These are phyloP conservation scores for Trypanosomatidae sp. DNA, from an alignment of 208 protist species.

Conservation along the genomic window DNA sequence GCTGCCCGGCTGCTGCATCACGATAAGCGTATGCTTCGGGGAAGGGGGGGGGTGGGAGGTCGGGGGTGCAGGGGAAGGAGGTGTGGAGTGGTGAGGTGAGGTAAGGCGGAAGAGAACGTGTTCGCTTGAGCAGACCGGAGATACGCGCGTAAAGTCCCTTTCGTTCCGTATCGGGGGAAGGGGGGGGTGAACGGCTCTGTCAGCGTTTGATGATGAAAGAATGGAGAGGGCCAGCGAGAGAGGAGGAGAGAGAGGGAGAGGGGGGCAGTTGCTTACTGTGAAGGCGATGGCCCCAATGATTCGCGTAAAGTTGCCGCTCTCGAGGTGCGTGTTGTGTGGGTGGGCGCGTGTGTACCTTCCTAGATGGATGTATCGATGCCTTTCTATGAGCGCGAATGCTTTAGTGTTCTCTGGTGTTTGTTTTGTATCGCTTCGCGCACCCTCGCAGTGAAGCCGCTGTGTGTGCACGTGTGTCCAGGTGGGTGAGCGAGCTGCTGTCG, in stretches of 20 bases:
- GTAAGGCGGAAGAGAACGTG: not conserved
- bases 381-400: not conserved
- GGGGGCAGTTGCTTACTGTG: not conserved
- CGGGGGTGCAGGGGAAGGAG: not conserved
- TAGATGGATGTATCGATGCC: not conserved
- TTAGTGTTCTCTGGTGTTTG: not conserved
- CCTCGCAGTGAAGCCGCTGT: not conserved
- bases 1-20: conserved; percentile 57
- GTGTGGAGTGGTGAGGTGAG: not conserved
- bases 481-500: not conserved
- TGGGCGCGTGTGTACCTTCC: not conserved
- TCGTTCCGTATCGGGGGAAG: not conserved
- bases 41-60: not conserved
- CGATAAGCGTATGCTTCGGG: not conserved
- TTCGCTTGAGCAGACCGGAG: not conserved
- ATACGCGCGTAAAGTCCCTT: not conserved
- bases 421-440: not conserved
- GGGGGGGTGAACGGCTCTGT: not conserved
- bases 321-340: conserved; percentile 1
- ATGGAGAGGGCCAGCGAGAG: not conserved
- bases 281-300: not conserved
- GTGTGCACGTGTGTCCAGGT: not conserved
- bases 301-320: not conserved
- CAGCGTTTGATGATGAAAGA: not conserved
- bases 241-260: not conserved